Evolutionary conservation across 1,284 basidiomycete genomes (phyloP).

Genomic region (Neotropicomus parvogracilis): DNA sequence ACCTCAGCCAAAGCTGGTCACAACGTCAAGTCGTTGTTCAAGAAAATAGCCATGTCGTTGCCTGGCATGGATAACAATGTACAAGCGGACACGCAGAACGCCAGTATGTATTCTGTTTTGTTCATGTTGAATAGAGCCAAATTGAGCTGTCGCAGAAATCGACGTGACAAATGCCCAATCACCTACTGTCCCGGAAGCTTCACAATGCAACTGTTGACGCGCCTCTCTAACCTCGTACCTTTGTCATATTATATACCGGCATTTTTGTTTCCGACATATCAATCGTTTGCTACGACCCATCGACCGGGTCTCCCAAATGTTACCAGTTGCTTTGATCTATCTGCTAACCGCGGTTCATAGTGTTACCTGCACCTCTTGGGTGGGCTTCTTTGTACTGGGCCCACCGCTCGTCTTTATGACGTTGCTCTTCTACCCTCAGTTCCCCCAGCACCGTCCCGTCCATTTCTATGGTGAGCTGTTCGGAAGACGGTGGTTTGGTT

Average conservation of each 20-base stretch:
- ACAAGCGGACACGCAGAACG: slow-evolving; percentile 64
- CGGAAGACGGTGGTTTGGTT: slow-evolving; percentile 65
- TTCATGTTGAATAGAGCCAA: slow-evolving; percentile 5
- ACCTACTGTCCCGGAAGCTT: slow-evolving; percentile 71
- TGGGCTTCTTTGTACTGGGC: slow-evolving; percentile 79
- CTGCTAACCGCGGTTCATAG: slow-evolving; percentile 84
- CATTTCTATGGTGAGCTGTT: slow-evolving; percentile 74
- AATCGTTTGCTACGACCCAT: slow-evolving; percentile 13
- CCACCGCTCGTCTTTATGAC: slow-evolving; percentile 85
- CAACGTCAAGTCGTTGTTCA: slow-evolving; percentile 98
- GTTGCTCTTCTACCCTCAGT: slow-evolving; percentile 71
- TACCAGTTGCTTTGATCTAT: slow-evolving; percentile 5
- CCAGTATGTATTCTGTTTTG: slow-evolving; percentile 50
- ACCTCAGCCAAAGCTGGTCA: slow-evolving; percentile 99
- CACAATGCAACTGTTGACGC: slow-evolving; percentile 67
- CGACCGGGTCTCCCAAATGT: slow-evolving; percentile 7
- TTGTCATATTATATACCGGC: slow-evolving; percentile 32
- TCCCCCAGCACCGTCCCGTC: slow-evolving; percentile 76
- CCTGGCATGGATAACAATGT: slow-evolving; percentile 92
- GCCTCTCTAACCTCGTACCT: neutral
- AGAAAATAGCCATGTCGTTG: slow-evolving; percentile 98
- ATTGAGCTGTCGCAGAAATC: slow-evolving; percentile 54
- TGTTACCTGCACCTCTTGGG: slow-evolving; percentile 85
- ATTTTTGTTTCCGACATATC: slow-evolving; percentile 20
- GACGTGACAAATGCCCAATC: slow-evolving; percentile 69